A percentile compares a stretch with the other conserved stretches of the same genome.
Conservation (phyloP, 352 stramenopile species). For the Phytopythium kandeliae region DNA sequence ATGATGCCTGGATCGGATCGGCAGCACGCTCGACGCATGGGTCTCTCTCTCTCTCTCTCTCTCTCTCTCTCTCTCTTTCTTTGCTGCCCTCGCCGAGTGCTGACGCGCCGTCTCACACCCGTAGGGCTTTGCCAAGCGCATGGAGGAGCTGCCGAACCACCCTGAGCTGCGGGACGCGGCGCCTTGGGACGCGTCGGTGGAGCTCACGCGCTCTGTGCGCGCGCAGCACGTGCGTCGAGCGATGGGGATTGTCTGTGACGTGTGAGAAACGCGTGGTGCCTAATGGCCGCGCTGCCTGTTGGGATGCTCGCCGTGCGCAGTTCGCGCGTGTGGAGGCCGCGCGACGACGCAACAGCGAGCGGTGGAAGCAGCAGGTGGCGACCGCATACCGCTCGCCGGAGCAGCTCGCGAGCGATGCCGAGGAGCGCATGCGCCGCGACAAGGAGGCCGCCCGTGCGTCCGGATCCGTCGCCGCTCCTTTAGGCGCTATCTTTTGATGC, state of each 20-base stretch:
- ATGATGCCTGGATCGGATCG: too few species aligned
- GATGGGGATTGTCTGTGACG: too few species aligned
- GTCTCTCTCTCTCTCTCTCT: too few species aligned
- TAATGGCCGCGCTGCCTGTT: background rate
- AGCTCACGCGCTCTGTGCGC: slow-evolving; percentile 31
- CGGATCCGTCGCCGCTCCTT: too few species aligned
- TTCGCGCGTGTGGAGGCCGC: slow-evolving; percentile 27
- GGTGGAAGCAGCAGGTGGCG: slow-evolving; percentile 41
- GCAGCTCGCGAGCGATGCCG: slow-evolving; percentile 41
- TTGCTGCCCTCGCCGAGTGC: too few species aligned
- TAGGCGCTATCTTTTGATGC: too few species aligned
- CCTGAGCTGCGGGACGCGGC: slow-evolving; percentile 44
- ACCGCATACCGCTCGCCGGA: slow-evolving; percentile 52
- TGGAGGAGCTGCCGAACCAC: slow-evolving; percentile 74
- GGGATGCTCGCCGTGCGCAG: slow-evolving; percentile 10
- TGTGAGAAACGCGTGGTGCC: too few species aligned
- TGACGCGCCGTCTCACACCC: too few species aligned
- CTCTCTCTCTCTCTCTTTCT: too few species aligned
- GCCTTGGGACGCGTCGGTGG: slow-evolving; percentile 62
- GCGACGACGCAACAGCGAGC: slow-evolving; percentile 31
- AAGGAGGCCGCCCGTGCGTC: too few species aligned
- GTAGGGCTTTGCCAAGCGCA: slow-evolving; percentile 64
- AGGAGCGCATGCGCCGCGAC: slow-evolving; percentile 38
- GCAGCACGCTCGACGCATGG: too few species aligned
- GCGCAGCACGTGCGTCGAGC: slow-evolving; percentile 41